Evolutionary conservation across 257 asterid genomes (phyloP).

Genomic region (Striga asiatica): DNA sequence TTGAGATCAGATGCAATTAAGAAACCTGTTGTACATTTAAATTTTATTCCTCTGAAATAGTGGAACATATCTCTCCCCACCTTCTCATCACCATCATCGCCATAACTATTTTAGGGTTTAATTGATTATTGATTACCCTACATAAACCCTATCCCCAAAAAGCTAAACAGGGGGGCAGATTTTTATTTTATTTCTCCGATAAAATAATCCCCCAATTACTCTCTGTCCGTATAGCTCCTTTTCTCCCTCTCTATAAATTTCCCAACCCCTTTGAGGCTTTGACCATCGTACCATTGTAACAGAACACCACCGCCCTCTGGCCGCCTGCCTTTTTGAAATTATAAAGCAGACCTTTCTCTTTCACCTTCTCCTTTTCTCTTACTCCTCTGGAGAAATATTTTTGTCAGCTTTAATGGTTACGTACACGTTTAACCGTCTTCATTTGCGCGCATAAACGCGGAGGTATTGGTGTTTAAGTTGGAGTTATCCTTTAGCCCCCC

Average conservation of each 20-base stretch:
- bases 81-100: constrained; percentile 4
- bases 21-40: constrained; percentile 17
- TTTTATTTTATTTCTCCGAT: neutral
- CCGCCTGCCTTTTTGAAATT: constrained; percentile 24
- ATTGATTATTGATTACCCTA: constrained; percentile 4
- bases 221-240: neutral
- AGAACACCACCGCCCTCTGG: constrained; percentile 36
- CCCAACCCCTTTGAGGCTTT: constrained; percentile 17
- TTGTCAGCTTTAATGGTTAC: neutral
- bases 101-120: neutral
- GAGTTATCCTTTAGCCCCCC: constrained; percentile 19
- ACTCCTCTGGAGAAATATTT: constrained; percentile 12
- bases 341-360: constrained; percentile 15
- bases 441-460: neutral
- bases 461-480: constrained; percentile 2
- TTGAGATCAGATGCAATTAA: constrained; percentile 13
- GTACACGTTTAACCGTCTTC: neutral
- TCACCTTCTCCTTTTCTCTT: constrained; percentile 12
- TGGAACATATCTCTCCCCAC: constrained; percentile 18
- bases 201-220: neutral
- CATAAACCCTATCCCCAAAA: constrained; percentile 5
- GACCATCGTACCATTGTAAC: constrained; percentile 40
- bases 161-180: constrained; percentile 12
- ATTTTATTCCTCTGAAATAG: constrained; percentile 16
- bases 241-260: constrained; percentile 7